Base-by-base conservation (phyloP, 2,329 filamentous ascomycete species). In the Lasiodiplodia hormozganensis region DNA sequence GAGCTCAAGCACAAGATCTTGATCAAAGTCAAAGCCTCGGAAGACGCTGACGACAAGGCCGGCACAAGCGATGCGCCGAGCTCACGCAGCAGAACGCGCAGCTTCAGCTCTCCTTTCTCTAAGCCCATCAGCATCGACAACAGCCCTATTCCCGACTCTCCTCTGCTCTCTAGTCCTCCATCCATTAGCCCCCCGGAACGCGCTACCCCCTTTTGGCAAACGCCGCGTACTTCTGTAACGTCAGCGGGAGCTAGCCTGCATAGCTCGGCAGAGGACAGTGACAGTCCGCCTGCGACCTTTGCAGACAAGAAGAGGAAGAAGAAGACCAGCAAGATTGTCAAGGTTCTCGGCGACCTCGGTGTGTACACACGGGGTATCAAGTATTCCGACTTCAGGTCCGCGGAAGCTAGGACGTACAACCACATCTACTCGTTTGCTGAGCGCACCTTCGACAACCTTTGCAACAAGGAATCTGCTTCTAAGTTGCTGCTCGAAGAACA, bases 361-460 rank as follows among this genome's bases (percentile, higher is more conserved):
- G 92, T 98, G 4, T 91, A 91, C 73, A 85, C 87, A n/a, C 85
- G 87, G 71, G 89, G 89, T 28, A 87, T 97, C 79, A 97, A 96
- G 77, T 97, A 96, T 78, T 87, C 88, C 40, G 91, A 92, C 52
- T 97, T 97, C 76, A 88, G 90, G 68, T 87, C 88, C 14, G 83
- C 89, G 0, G 92, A 95, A 70, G 94, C 93, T 73, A 93, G 93
- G 81, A 88, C 89, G 52, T 96, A 89, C 83, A 98, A 98, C 79
- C 96, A 99, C 81, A 92, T 98, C 74, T 94, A 96, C 79, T 98
- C 96, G 0, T 94, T 98, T 81, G 93, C 93, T 77, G 96, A 99
- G 82, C 89, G 90, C 68, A 93, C 90, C 6, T 97, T 97, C 74
- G 89, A 93, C 73, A 91, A 89, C 75, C 88, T 96, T 74, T 94